A percentile compares a stretch with the other conserved stretches of the same genome.
Conservation (phyloP, 805 yeast genomes). For the Hemisphaericaspora nanyangensis region DNA sequence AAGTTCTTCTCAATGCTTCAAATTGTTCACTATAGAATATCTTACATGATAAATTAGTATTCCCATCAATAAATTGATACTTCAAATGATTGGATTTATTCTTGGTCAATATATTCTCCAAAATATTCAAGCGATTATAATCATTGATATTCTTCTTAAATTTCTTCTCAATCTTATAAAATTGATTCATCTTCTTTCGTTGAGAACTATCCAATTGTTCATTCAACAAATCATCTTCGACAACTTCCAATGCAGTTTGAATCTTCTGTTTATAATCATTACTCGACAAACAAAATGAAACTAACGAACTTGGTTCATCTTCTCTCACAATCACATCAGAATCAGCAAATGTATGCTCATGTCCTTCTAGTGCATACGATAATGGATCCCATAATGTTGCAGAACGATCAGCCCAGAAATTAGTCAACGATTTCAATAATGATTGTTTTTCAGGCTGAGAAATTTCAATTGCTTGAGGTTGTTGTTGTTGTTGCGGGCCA, state of each 20-base stretch:
- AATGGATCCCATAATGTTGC: slow-evolving; percentile 94
- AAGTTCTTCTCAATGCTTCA: slow-evolving; percentile 84
- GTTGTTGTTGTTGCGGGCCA: not conserved
- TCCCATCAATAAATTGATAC: slow-evolving; percentile 87
- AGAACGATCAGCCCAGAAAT: slow-evolving; percentile 97
- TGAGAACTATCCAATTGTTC: slow-evolving; percentile 13
- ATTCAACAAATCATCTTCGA: slow-evolving; percentile 7
- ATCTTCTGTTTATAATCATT: slow-evolving; percentile 74
- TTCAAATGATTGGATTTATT: slow-evolving; percentile 86
- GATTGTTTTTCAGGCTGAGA: slow-evolving; percentile 65
- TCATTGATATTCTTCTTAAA: slow-evolving; percentile 29
- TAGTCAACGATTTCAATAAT: slow-evolving; percentile 75
- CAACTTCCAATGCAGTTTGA: slow-evolving; percentile 17
- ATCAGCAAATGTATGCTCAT: slow-evolving; percentile 91
- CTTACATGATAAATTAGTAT: slow-evolving; percentile 82
- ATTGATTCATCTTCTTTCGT: slow-evolving; percentile 32
- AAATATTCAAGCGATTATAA: slow-evolving; percentile 23
- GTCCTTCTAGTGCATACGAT: slow-evolving; percentile 71
- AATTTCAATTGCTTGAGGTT: slow-evolving; percentile 15
- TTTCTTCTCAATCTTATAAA: slow-evolving; percentile 39
- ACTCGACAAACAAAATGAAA: slow-evolving; percentile 87
- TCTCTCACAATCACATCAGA: slow-evolving; percentile 91
- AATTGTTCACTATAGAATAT: slow-evolving; percentile 95
- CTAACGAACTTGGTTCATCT: slow-evolving; percentile 92
- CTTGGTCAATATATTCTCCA: slow-evolving; percentile 73